A percentile compares a stretch with the other conserved stretches of the same genome.
Evolutionary conservation across 192 early-diverging fungal species (phyloP).

Genomic region (Rhizoclosmatium globosum): DNA sequence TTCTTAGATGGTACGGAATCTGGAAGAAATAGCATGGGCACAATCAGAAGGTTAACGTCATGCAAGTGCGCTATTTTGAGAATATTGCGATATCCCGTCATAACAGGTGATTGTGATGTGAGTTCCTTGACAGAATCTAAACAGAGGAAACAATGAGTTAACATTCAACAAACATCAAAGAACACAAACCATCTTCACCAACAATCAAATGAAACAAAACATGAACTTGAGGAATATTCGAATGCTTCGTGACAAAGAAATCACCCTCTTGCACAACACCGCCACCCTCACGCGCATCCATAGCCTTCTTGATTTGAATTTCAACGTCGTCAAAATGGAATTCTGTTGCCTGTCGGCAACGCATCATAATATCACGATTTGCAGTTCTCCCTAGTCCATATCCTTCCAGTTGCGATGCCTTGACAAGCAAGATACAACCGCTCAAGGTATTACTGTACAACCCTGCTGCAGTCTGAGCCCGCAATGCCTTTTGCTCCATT

Average conservation of each 20-base stretch:
- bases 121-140: slow-evolving; percentile 32
- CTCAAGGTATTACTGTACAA: slow-evolving; percentile 70
- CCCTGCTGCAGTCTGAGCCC: slow-evolving; percentile 71
- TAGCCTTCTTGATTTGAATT: slow-evolving; percentile 65
- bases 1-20: background rate
- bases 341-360: slow-evolving; percentile 73
- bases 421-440: slow-evolving; percentile 65
- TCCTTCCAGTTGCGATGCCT: slow-evolving; percentile 57
- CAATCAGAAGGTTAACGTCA: slow-evolving; percentile 68
- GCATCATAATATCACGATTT: slow-evolving; percentile 56
- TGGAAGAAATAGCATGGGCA: slow-evolving; percentile 67
- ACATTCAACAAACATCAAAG: slow-evolving; percentile 26
- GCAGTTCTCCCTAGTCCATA: slow-evolving; percentile 62
- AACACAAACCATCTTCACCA: slow-evolving; percentile 49
- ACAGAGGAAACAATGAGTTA: slow-evolving; percentile 3
- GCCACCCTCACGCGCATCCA: slow-evolving; percentile 55
- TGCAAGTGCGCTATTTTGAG: slow-evolving; percentile 63
- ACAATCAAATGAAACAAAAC: slow-evolving; percentile 80
- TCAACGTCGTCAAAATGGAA: slow-evolving; percentile 79
- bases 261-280: slow-evolving; percentile 57
- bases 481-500: slow-evolving; percentile 64
- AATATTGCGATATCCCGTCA: slow-evolving; percentile 71
- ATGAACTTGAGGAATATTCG: slow-evolving; percentile 76
- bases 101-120: slow-evolving; percentile 44
- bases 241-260: slow-evolving; percentile 79